Evolutionary conservation across 306 rosid genomes (phyloP), one percentile per base, ranked within the genome.

Genomic region (Quercus suber): DNA sequence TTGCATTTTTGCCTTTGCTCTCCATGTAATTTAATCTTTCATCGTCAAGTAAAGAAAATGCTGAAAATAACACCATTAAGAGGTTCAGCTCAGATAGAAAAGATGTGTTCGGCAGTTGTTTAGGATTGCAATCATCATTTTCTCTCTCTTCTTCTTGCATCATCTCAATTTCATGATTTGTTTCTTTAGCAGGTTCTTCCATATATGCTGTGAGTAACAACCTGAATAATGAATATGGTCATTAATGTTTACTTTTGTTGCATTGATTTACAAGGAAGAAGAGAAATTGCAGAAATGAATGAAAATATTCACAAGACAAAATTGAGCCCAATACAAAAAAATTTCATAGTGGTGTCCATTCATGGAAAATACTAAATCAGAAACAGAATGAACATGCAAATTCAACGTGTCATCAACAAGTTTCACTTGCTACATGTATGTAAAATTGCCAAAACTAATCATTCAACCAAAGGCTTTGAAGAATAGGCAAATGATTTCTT

Each of bases 41-140:
- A 41, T 90, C 84, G 1, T 33, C 30, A 18, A 85, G 30, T 20
- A 19, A 30, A 51, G 88, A 77, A 71, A 74, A 6, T 6, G 83
- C 72, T 0, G 93, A 89, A 59, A 86, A 82, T n/a, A 82, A 30
- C 78, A 91, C 88, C 37, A 82, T 51, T n/a, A 91, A 58, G 76
- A 84, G 86, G 72, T 91, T 89, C 67, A 89, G 60, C 37, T 87
- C 93, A 0, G 78, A 73, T 49, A 76, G 45, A 58, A 81, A 80
- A 17, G 76, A 55, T 5, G 85, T 51, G 74, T 82, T 73, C 18
- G 81, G 71, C n/a, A 20, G 25, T 3, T 55, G 77, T 20, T 81
- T 71, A 21, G 72, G 5, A 45, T 15, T n/a, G 31, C 21, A 28
- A 43, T 30, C 19, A 67, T 5, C 81, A 33, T 73, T 53, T 27